phyloP scores from a whole-genome alignment of 805 yeast genomes.

The Zygosaccharomyces siamensis region DNA sequence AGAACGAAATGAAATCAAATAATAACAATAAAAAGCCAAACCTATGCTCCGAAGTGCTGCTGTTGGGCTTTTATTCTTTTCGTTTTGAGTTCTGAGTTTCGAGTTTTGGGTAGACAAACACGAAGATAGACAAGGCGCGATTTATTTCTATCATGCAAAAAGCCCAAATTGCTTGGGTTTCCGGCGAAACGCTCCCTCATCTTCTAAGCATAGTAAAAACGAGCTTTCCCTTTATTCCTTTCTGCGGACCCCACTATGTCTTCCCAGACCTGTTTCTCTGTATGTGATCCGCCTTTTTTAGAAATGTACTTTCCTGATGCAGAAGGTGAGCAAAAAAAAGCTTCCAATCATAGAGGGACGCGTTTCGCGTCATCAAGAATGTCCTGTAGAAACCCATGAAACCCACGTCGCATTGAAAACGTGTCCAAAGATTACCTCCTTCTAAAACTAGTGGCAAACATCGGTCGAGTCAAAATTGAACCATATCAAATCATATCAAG shows the following conservation, averaged over 20 bases:
- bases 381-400: not conserved
- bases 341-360: conserved; percentile 2
- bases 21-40: not conserved
- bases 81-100: not conserved
- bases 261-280: not conserved
- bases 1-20: too few relatives aligned
- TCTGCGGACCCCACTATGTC: not conserved
- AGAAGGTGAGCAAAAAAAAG: not conserved
- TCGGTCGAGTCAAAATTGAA: not conserved
- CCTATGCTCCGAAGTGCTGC: not conserved
- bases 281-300: not conserved
- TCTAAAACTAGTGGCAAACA: not conserved
- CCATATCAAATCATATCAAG: not conserved
- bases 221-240: not conserved
- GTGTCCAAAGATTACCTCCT: not conserved
- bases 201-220: not conserved
- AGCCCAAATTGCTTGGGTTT: not conserved
- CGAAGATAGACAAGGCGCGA: not conserved
- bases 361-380: not conserved
- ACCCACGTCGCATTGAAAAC: not conserved
- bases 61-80: not conserved
- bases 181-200: not conserved
- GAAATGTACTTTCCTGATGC: not conserved
- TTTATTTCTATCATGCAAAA: not conserved
- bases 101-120: not conserved